A percentile compares a stretch with the other conserved stretches of the same genome.
Conservation (phyloP, 2,329 filamentous ascomycete genomes). For the Fusarium acutatum region DNA sequence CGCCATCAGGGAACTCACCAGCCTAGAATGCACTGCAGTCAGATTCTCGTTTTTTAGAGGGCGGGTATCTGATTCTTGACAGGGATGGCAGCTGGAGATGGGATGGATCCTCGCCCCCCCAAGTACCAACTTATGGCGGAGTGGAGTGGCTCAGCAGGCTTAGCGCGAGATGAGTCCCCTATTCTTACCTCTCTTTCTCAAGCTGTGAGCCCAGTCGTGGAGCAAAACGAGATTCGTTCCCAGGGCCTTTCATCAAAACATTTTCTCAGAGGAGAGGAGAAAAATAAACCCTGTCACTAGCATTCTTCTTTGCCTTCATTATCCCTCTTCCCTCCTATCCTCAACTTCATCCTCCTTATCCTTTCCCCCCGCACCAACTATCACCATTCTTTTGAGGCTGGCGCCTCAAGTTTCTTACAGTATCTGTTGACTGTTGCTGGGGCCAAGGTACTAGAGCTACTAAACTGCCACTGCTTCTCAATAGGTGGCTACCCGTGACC, state of each 20-base stretch:
- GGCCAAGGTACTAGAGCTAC: conserved; percentile 24
- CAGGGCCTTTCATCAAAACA: conserved; percentile 42
- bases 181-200: conserved; percentile 37
- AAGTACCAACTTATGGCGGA: conserved; percentile 37
- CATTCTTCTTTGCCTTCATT: conserved; percentile 38
- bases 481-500: conserved; percentile 40
- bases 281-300: conserved; percentile 36
- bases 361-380: conserved; percentile 38
- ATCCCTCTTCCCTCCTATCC: conserved; percentile 36
- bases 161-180: conserved; percentile 44
- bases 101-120: conserved; percentile 38
- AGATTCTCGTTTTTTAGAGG: conserved; percentile 21
- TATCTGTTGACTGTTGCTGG: conserved; percentile 34
- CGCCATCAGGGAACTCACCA: neutral
- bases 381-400: conserved; percentile 45
- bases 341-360: conserved; percentile 34
- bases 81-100: conserved; percentile 32
- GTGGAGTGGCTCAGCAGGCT: conserved; percentile 45
- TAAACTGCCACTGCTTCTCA: conserved; percentile 5
- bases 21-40: neutral
- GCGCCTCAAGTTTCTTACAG: conserved; percentile 41
- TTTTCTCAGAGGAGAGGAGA: conserved; percentile 27
- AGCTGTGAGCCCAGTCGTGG: conserved; percentile 37
- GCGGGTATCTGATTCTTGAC: conserved; percentile 22
- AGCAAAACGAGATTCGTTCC: conserved; percentile 40